Evolutionary conservation across 495 filamentous ascomycete species (phyloP).

Genomic region (Penicillium nucicola): DNA sequence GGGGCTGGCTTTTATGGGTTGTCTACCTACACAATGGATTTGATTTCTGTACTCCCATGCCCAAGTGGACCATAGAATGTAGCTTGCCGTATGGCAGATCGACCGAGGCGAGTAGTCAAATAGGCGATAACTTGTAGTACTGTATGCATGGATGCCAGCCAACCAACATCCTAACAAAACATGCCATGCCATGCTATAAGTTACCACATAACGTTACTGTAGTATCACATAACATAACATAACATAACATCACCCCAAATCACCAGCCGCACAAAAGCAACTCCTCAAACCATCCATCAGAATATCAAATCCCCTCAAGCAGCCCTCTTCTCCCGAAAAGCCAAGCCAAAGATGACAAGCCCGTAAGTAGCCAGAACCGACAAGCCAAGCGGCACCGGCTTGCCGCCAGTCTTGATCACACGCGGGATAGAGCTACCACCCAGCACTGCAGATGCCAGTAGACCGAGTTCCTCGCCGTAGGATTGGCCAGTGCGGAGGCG

Average conservation of each 20-base stretch:
- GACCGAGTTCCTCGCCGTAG: constrained; percentile 70
- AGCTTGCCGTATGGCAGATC: too few relatives aligned
- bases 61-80: too few relatives aligned
- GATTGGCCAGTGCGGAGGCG: constrained; percentile 48
- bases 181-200: too few relatives aligned
- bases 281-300: too few relatives aligned
- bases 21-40: constrained; percentile 1
- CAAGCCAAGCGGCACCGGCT: constrained; percentile 73
- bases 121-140: too few relatives aligned
- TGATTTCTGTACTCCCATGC: background rate
- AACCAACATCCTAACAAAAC: too few relatives aligned
- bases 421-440: constrained; percentile 80
- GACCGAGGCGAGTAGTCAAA: too few relatives aligned
- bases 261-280: background rate
- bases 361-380: constrained; percentile 64
- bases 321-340: constrained; percentile 28
- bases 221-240: too few relatives aligned
- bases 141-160: too few relatives aligned
- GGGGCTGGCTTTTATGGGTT: background rate
- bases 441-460: constrained; percentile 78
- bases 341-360: constrained; percentile 64
- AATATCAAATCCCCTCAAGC: background rate
- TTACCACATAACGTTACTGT: too few relatives aligned
- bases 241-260: background rate
- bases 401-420: constrained; percentile 67